Conservation (phyloP, 768 basidiomycete genomes). For the Saitozyma podzolica region DNA sequence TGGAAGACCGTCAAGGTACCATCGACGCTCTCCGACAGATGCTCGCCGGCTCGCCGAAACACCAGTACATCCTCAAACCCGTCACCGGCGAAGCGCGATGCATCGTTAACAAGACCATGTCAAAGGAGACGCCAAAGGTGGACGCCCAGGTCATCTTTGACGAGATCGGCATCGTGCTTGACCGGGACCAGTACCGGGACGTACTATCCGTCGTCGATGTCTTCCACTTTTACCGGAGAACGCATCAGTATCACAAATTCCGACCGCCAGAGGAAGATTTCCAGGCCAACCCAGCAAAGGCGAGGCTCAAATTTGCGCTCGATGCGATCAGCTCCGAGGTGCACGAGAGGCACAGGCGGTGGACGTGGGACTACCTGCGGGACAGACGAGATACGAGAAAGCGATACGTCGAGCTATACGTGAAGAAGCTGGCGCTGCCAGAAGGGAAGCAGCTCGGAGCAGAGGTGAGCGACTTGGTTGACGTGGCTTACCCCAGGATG, state of each 20-base stretch:
- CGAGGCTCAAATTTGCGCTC: conserved; percentile 74
- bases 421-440: conserved; percentile 59
- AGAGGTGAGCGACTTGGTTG: conserved; percentile 55
- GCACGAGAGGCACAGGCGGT: conserved; percentile 74
- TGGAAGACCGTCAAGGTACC: conserved; percentile 61
- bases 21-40: conserved; percentile 72
- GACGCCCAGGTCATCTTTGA: conserved; percentile 86
- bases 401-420: conserved; percentile 72
- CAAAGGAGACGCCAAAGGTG: conserved; percentile 74
- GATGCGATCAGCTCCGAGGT: conserved; percentile 78
- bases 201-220: conserved; percentile 89
- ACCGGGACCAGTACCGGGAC: conserved; percentile 92
- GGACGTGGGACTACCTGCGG: conserved; percentile 90
- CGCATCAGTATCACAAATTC: conserved; percentile 75
- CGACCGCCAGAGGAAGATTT: conserved; percentile 68
- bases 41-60: conserved; percentile 56
- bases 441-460: conserved; percentile 61
- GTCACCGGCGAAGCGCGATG: conserved; percentile 91
- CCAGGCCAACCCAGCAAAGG: conserved; percentile 62
- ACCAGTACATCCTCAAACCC: conserved; percentile 93
- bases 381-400: conserved; percentile 85
- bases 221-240: conserved; percentile 89
- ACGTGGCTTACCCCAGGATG: conserved; percentile 36
- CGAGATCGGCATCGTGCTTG: conserved; percentile 86
- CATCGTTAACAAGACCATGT: conserved; percentile 75